Conservation (phyloP, 2,329 filamentous ascomycete species). For the Aspergillus felis region DNA sequence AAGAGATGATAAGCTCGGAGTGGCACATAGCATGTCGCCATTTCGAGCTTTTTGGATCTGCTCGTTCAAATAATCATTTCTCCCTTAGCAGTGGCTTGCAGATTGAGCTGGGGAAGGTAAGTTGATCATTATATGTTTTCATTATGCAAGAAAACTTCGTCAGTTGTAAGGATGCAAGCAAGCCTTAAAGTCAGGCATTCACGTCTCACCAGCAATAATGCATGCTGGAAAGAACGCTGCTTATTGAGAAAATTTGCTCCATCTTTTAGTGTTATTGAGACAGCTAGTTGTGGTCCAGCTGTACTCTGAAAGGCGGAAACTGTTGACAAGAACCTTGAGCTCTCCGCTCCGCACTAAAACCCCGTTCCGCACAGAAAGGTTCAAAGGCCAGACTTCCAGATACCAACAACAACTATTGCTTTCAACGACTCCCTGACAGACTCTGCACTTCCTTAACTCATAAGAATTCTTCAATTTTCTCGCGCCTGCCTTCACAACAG, state of each 20-base stretch:
- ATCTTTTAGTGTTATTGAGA: not conserved
- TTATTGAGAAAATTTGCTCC: not conserved
- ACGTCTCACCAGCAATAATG: not conserved
- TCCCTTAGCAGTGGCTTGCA: not conserved
- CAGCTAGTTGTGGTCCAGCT: not conserved
- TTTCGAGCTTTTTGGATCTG: no score
- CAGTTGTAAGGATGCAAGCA: no score
- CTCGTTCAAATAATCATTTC: not conserved
- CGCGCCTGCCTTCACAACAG: not conserved
- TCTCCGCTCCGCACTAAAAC: slow-evolving; percentile 20
- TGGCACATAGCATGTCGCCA: not conserved
- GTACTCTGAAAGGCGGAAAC: not conserved
- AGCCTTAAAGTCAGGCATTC: not conserved
- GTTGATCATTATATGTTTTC: not conserved
- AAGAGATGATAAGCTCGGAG: not conserved
- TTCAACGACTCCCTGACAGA: not conserved
- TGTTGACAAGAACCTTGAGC: slow-evolving; percentile 1
- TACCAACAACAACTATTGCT: not conserved
- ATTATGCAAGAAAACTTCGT: not conserved
- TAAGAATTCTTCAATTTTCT: not conserved
- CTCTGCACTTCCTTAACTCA: not conserved
- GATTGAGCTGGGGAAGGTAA: not conserved
- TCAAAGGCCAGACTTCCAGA: slow-evolving; percentile 8
- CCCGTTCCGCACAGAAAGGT: slow-evolving; percentile 17
- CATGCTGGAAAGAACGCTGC: not conserved